Percentiles rank a stretch among this genome's conserved stretches.
Conservation (phyloP, 2,329 filamentous ascomycete species). For the Sphaceloma murrayae region DNA sequence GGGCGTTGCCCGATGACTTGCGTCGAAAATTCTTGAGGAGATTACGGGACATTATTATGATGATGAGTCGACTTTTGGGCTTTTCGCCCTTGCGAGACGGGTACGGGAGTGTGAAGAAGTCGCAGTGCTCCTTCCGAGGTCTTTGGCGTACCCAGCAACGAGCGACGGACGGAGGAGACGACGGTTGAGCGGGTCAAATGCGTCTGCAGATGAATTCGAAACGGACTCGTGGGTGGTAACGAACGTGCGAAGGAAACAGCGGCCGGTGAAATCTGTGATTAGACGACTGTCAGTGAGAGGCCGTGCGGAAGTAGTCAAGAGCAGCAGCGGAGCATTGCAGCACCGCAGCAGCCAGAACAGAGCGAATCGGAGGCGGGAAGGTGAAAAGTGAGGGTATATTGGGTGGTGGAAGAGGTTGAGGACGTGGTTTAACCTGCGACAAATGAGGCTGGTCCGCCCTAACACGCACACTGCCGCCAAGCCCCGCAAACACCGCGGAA, state of each 20-base stretch:
- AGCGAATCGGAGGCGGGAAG: neutral
- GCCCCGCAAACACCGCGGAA: neutral
- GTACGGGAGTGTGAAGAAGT: neutral
- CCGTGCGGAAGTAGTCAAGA: neutral
- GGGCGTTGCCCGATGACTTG: slow-evolving; percentile 46
- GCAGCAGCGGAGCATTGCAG: slow-evolving; percentile 7
- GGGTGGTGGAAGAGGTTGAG: neutral
- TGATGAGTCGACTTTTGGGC: too few relatives aligned
- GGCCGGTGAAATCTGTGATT: slow-evolving; percentile 12
- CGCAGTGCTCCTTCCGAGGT: neutral
- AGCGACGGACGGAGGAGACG: slow-evolving; percentile 8
- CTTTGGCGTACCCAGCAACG: slow-evolving; percentile 10
- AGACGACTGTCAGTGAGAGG: slow-evolving; percentile 11
- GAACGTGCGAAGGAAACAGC: slow-evolving; percentile 15
- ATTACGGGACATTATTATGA: slow-evolving; percentile 45
- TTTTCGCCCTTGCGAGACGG: slow-evolving; percentile 1
- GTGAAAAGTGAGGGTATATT: neutral
- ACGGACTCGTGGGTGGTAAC: slow-evolving; percentile 14
- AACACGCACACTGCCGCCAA: slow-evolving; percentile 2
- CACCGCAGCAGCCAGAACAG: slow-evolving; percentile 1
- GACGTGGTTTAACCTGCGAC: slow-evolving; percentile 2
- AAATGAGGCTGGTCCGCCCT: slow-evolving; percentile 14
- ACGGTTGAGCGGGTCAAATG: slow-evolving; percentile 7
- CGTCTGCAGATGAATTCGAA: slow-evolving; percentile 14
- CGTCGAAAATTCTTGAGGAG: slow-evolving; percentile 45